A percentile compares a stretch with the other conserved stretches of the same genome.
phyloP scores from a whole-genome alignment of 2,329 filamentous ascomycete species.

The Colletotrichum sansevieriae region DNA sequence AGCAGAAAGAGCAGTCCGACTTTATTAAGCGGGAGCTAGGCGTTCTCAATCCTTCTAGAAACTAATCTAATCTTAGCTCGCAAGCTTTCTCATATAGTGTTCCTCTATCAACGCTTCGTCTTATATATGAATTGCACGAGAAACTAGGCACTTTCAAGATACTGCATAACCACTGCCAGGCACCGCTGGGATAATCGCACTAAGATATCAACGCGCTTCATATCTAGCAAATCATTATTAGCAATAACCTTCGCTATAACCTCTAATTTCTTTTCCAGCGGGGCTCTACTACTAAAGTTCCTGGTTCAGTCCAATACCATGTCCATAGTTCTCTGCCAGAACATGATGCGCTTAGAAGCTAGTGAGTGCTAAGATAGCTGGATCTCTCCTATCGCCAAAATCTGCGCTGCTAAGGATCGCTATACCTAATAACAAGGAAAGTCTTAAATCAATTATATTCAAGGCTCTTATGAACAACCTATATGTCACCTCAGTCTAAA shows the following conservation, averaged over 20 bases:
- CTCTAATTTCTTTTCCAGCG: background rate
- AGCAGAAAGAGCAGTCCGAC: background rate
- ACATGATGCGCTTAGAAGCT: background rate
- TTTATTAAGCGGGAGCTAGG: background rate
- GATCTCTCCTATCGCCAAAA: background rate
- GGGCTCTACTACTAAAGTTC: background rate
- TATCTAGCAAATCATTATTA: background rate
- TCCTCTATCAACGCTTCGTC: background rate
- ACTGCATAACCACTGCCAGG: background rate
- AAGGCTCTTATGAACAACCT: background rate
- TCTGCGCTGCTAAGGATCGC: background rate
- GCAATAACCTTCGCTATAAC: background rate
- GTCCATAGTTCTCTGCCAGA: background rate
- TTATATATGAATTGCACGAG: background rate
- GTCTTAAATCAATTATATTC: background rate
- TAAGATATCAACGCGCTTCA: background rate
- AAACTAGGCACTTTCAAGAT: background rate
- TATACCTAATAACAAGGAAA: background rate
- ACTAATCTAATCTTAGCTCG: background rate
- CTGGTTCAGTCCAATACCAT: background rate
- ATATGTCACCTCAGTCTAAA: background rate
- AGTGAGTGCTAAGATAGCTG: background rate
- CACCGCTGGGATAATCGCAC: background rate
- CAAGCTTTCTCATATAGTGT: background rate
- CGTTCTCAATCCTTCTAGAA: background rate